Evolutionary conservation across 23 red algal species (phyloP), one percentile per base, ranked within the genome.

Genomic region (Rhodosorus marinus): DNA sequence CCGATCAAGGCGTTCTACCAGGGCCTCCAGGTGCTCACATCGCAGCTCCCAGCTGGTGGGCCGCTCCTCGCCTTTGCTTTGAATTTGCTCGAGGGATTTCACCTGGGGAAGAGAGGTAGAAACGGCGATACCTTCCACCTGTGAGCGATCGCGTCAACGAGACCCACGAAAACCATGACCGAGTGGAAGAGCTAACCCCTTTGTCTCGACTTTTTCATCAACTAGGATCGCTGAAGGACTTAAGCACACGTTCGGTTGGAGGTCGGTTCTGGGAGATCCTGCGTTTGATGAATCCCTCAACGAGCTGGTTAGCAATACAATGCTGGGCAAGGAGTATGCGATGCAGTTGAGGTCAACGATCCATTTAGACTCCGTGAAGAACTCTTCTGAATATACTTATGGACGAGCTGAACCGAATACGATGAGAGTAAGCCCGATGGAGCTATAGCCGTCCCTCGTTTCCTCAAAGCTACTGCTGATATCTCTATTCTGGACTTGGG

Each of bases 201-300:
- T n/a, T n/a, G n/a, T n/a, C n/a, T n/a, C n/a, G n/a, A n/a, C n/a
- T n/a, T n/a, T n/a, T n/a, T n/a, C n/a, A n/a, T 63, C 62, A 24
- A 34, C 63, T 6, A 49, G 52, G 60, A 26, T 77, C 24, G 24
- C 70, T 4, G 87, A 94, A 35, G 73, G 65, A n/a, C 62, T 72
- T 5, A 84, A 94, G 51, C 80, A 70, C 61, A 79, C 64, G 9
- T 94, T 83, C 63, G 87, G 64, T 6, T 62, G 60, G 14, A 63
- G 76, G 36, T 64, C 71, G 76, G 58, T 31, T 2, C 42, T 94
- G 1, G 87, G 87, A 3, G 87, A 94, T 53, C 87, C 87, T 43
- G 77, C 51, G 6, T 94, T 80, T 78, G 76, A 74, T n/a, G 66
- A 57, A 33, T 31, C 41, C 7, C 58, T 66, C 5, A 49, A 29